Conservation (phyloP, 371 early-diverging fungal species). For the Mortierella sp. region DNA sequence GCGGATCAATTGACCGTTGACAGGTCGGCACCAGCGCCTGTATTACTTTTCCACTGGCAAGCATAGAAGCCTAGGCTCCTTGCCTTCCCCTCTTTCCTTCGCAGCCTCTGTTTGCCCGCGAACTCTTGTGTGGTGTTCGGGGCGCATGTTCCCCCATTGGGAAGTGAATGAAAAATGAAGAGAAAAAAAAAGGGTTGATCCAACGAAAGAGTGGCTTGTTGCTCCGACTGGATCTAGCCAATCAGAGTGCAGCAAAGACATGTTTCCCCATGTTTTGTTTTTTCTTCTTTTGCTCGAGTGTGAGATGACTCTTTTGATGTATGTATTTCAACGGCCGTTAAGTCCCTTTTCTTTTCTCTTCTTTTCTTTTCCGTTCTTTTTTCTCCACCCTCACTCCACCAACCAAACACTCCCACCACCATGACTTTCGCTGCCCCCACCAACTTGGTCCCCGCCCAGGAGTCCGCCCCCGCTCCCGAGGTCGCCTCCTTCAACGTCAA, state of each 20-base stretch:
- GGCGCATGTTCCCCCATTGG: too few species aligned
- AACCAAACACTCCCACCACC: not conserved
- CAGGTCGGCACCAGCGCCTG: too few species aligned
- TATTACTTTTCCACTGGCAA: too few species aligned
- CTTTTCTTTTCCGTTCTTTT: constrained; percentile 12
- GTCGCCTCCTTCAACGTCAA: constrained; percentile 80
- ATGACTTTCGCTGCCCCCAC: constrained; percentile 71
- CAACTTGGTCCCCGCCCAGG: constrained; percentile 73
- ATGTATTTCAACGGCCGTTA: constrained; percentile 8
- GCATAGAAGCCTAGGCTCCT: too few species aligned
- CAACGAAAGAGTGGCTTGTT: not conserved
- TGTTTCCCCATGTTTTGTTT: constrained; percentile 2
- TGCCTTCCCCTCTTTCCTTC: too few species aligned
- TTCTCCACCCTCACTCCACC: constrained; percentile 11
- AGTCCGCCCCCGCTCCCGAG: constrained; percentile 56
- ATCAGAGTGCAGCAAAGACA: not conserved
- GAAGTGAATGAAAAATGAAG: not conserved
- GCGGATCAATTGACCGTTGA: too few species aligned
- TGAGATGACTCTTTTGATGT: not conserved
- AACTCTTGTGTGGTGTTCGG: too few species aligned
- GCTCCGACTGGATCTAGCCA: constrained; percentile 7
- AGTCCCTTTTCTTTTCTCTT: not conserved
- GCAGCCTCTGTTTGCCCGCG: too few species aligned
- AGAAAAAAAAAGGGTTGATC: not conserved
- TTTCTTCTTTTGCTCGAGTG: not conserved